Evolutionary conservation across 129 eudicot species (phyloP).

Genomic region (Ambrosia artemisiifolia): DNA sequence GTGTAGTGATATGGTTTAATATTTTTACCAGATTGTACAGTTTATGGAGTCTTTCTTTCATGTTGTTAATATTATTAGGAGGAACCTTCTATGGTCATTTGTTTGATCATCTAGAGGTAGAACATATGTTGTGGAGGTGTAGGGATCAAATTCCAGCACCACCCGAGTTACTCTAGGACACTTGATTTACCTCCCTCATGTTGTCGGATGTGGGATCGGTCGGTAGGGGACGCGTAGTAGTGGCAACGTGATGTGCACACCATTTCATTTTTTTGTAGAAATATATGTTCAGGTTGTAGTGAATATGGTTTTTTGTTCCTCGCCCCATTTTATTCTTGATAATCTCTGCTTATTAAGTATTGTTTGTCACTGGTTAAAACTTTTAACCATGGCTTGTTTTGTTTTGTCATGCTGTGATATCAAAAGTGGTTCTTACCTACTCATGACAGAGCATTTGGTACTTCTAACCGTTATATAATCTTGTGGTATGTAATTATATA

Average conservation of each 20-base stretch:
- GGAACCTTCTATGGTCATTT: not conserved
- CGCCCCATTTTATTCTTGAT: not conserved
- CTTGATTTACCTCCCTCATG: too few species aligned
- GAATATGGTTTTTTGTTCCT: not conserved
- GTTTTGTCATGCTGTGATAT: not conserved
- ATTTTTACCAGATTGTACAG: not conserved
- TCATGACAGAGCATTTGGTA: not conserved
- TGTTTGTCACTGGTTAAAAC: not conserved
- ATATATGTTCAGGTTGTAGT: not conserved
- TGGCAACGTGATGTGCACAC: too few species aligned
- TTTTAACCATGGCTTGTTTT: not conserved
- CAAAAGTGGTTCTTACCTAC: not conserved
- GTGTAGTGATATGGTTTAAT: constrained; percentile 7
- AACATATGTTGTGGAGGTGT: not conserved
- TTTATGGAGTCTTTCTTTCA: not conserved
- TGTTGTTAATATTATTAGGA: not conserved
- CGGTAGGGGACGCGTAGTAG: too few species aligned
- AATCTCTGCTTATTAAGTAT: not conserved
- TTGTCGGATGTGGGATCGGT: too few species aligned
- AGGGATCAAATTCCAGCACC: too few species aligned
- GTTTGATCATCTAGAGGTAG: not conserved
- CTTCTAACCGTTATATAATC: not conserved
- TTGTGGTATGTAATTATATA: not conserved
- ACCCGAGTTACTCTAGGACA: too few species aligned
- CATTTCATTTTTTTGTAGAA: not conserved